Evolutionary conservation across 176 grass and related monocot genomes (phyloP).

Genomic region (Cymbopogon citratus): DNA sequence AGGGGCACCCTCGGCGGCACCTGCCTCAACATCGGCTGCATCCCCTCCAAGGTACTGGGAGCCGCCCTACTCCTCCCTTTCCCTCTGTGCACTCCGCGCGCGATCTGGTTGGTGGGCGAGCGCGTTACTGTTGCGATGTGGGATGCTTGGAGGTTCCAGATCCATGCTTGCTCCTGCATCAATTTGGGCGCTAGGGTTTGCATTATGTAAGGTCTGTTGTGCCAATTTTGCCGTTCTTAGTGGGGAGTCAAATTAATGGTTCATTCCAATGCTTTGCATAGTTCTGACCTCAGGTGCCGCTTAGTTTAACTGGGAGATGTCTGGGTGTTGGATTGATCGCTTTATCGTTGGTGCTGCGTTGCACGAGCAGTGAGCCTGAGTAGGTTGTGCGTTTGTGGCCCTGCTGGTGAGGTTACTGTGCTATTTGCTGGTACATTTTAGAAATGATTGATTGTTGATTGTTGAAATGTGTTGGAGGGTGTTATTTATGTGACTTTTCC

Average conservation of each 20-base stretch:
- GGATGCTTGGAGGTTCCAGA: too few relatives aligned
- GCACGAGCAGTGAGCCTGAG: background rate
- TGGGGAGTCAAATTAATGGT: background rate
- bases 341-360: background rate
- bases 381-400: background rate
- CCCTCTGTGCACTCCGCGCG: too few relatives aligned
- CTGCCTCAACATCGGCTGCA: slow-evolving; percentile 95
- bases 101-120: too few relatives aligned
- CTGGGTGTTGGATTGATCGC: background rate
- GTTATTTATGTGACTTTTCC: background rate
- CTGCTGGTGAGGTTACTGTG: background rate
- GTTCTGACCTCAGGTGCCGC: background rate
- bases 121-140: too few relatives aligned
- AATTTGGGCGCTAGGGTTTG: slow-evolving; percentile 19
- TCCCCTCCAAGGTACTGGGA: slow-evolving; percentile 92
- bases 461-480: background rate
- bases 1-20: slow-evolving; percentile 75
- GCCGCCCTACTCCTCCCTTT: too few relatives aligned
- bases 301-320: background rate
- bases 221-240: background rate
- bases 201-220: background rate
- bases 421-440: background rate
- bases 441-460: background rate
- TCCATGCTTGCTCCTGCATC: background rate
- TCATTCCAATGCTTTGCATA: background rate